Evolutionary conservation across 23 red algal species (phyloP), one percentile per base, ranked within the genome.

Genomic region (Gracilaria vermiculophylla): DNA sequence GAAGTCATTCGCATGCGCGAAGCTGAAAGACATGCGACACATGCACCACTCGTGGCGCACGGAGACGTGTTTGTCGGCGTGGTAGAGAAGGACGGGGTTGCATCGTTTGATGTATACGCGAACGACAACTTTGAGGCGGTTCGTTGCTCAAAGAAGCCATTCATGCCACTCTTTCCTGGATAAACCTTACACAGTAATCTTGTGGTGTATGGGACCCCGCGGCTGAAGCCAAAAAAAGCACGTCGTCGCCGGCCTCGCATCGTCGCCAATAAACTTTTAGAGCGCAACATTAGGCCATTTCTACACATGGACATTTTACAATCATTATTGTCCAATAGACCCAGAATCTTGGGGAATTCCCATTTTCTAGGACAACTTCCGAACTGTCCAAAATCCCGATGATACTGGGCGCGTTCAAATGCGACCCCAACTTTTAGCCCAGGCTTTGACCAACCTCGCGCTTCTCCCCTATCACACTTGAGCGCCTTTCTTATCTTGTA

Each of bases 31-130:
- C 0, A 9, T 10, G 17, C 9, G 8, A 2, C 32, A 48, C 37
- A 28, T 7, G 16, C 39, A 17, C 25, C 6, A 2, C 2, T 0
- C 4, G 2, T 7, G 47, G 47, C 24, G 13, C 2, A 25, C 25
- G 67, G 67, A 5, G 67, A 73, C 17, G 67, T 73, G 67, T 47
- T 45, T 48, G 36, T 73, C 3, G 67, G 67, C 0, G 67, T 73
- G 9, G 67, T 73, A 12, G 67, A 47, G 13, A 48, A 25, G 25
- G 17, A 73, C 10, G 67, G 67, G 20, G 67, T 28, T 45, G 67
- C 67, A 3, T 25, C 19, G 67, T 73, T 73, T 47, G 67, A 73
- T 2, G 36, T 73, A 12, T 73, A 27, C 23, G 40, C 21, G 39
- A 17, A 73, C 25, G 67, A 42, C 20, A 48, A 25, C 10, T 44